Base-by-base conservation (phyloP, 805 yeast species). In the Cyberlindnera japonica region DNA sequence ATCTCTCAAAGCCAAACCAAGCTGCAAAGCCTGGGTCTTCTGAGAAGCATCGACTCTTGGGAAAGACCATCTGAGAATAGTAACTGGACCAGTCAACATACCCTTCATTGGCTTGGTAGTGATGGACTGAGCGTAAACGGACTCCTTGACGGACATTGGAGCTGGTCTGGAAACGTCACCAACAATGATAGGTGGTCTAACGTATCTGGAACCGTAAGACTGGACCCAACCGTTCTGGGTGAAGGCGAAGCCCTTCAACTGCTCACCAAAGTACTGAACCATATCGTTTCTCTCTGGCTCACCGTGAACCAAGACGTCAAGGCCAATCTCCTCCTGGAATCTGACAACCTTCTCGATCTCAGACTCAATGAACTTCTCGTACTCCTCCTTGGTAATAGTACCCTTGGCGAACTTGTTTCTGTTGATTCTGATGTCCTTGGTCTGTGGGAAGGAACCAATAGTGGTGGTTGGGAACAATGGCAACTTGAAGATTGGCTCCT, bases 251-350 rank as follows among this genome's bases (percentile, higher is more conserved):
- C 99, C 99, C 66, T 86, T 84, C 68, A 93, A 78, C 78, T 88
- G 89, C 78, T 93, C 99, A 79, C 99, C 99, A 57, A 93, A 93
- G 83, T 91, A 93, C 79, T 93, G 99, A 63, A 93, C 99, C 99
- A 93, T 93, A 77, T 93, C 99, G 77, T 93, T 93, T 82, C 99
- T 86, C 82, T 93, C 99, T 72, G 99, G 99, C 79, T 93, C 99
- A 78, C 99, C 99, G 74, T 93, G 99, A 55, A 93, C 99, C 59
- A 91, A 77, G 60, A 93, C 98, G 67, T 93, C 99, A 62, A 93
- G 81, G 59, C 95, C 99, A 64, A 91, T 81, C 69, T 93, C 96
- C 77, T 93, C 99, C 79, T 93, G 99, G 95, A 93, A 93, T 77
- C 88, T 83, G 72, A 93, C 86, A 63, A 91, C 98, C 49, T 75